phyloP scores from a whole-genome alignment of 495 filamentous ascomycete genomes.

The Aspergillus steynii region DNA sequence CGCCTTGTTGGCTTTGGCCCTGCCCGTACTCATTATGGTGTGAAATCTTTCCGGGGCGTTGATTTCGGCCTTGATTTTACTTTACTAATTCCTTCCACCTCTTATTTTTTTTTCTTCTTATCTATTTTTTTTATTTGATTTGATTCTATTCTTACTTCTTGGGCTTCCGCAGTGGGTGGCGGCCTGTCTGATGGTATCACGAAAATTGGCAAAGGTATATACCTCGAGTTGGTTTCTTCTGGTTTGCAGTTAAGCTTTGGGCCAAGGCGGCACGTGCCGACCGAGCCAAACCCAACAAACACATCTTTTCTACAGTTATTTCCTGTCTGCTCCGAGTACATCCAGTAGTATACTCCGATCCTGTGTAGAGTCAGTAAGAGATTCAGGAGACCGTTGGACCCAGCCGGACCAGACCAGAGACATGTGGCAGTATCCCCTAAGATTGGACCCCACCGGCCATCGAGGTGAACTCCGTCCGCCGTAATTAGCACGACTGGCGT shows the following conservation, averaged over 20 bases:
- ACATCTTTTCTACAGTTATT: neutral
- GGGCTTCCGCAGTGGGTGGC: no score
- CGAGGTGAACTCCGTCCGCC: neutral
- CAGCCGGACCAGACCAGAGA: neutral
- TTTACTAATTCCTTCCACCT: neutral
- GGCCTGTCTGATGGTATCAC: no score
- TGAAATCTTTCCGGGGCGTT: constrained; percentile 9
- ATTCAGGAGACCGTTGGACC: neutral
- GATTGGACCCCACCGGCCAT: no score
- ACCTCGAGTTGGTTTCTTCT: no score
- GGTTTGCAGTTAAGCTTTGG: constrained; percentile 5
- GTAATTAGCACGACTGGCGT: no score
- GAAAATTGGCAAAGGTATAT: no score
- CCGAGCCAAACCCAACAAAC: neutral
- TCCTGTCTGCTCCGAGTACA: no score
- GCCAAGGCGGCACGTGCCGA: constrained; percentile 12
- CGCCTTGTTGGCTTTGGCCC: constrained; percentile 9
- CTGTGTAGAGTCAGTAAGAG: neutral
- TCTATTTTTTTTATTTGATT: neutral
- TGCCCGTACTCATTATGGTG: constrained; percentile 15
- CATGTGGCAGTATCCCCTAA: neutral
- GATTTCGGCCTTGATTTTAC: neutral
- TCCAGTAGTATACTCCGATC: no score
- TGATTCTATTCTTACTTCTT: neutral
- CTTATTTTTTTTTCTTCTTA: neutral